Evolutionary conservation across 73 alveolate species (phyloP).

Genomic region (Tetrahymena malaccensis): DNA sequence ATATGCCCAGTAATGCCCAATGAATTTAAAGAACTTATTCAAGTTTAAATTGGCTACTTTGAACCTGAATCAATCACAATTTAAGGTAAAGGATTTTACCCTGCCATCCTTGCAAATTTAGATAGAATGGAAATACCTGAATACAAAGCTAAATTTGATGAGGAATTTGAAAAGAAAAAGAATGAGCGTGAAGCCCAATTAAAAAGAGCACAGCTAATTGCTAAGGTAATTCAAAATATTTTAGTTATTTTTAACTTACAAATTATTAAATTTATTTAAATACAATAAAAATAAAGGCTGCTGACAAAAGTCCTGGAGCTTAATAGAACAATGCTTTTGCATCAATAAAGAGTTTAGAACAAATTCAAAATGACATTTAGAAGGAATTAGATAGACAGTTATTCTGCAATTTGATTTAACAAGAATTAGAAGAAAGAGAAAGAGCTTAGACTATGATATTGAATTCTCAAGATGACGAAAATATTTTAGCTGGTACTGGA

Average conservation of each 20-base stretch:
- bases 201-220: constrained; percentile 20
- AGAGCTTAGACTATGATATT: constrained; percentile 32
- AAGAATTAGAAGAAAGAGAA: constrained; percentile 28
- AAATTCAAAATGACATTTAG: constrained; percentile 37
- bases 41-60: constrained; percentile 94
- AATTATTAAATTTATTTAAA: too few species aligned
- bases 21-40: constrained; percentile 84
- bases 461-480: neutral
- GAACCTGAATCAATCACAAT: constrained; percentile 91
- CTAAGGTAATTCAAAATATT: neutral
- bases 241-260: too few species aligned
- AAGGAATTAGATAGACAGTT: constrained; percentile 58
- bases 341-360: neutral
- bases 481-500: neutral
- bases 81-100: constrained; percentile 93
- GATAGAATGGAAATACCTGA: constrained; percentile 87
- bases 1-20: constrained; percentile 97
- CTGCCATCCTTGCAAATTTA: constrained; percentile 81
- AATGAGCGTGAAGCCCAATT: constrained; percentile 15
- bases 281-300: neutral
- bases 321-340: neutral
- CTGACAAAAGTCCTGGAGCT: neutral
- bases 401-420: constrained; percentile 50
- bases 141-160: constrained; percentile 74
- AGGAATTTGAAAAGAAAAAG: constrained; percentile 26